Evolutionary conservation across 129 eudicot genomes (phyloP).

Genomic region (Silybum marianum): DNA sequence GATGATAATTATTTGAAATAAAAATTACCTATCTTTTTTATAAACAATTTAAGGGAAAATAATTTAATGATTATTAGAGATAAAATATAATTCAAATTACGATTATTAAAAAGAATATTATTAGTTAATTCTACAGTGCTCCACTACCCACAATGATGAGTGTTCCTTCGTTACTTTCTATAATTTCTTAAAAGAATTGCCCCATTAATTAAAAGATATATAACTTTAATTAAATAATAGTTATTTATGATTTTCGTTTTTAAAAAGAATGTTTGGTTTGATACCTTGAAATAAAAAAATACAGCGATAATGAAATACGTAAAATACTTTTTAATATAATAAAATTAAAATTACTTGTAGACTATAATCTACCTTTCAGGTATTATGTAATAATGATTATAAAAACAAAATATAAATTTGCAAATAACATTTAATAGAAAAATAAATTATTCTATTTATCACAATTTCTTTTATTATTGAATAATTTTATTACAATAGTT

Average conservation of each 20-base stretch:
- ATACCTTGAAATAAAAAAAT: neutral
- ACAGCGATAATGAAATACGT: too few species aligned
- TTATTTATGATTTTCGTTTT: neutral
- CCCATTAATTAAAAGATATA: constrained; percentile 23
- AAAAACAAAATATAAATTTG: too few species aligned
- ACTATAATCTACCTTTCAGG: neutral
- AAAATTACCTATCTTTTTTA: too few species aligned
- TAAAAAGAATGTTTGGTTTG: neutral
- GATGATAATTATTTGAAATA: too few species aligned
- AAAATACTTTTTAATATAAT: too few species aligned
- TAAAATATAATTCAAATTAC: constrained; percentile 5
- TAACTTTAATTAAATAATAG: neutral
- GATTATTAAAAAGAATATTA: neutral
- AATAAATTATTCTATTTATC: too few species aligned
- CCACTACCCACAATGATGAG: constrained; percentile 39
- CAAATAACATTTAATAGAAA: too few species aligned
- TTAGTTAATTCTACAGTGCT: constrained; percentile 12
- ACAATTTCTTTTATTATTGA: too few species aligned
- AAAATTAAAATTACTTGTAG: too few species aligned
- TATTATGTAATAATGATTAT: too few species aligned
- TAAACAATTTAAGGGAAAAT: neutral
- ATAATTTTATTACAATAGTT: too few species aligned
- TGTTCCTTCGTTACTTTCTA: constrained; percentile 40
- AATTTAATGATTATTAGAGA: neutral
- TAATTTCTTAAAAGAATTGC: constrained; percentile 41